Evolutionary conservation across 2,329 filamentous ascomycete species (phyloP), one percentile per base, ranked within the genome.

Genomic region (Tolypocladium inflatum): DNA sequence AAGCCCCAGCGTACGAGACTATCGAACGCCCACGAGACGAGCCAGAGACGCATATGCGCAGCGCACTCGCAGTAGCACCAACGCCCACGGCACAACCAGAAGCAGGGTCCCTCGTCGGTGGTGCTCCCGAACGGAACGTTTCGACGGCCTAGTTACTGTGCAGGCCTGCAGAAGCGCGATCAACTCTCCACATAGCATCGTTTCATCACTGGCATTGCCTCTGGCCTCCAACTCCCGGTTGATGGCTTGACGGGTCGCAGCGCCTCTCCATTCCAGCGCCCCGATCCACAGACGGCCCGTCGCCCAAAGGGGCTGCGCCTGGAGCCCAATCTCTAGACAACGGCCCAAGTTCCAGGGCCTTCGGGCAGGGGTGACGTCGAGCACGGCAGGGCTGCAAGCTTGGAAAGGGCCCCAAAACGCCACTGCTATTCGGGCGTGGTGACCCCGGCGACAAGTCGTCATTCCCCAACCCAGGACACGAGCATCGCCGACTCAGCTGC

Each of bases 381-480:
- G 5, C 30, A 35, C 26, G 26, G 48, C 30, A n/a, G 30, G 48
- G 30, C 35, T 21, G 4, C 30, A n/a, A 8, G 48, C 30, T 13
- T 51, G 52, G 15, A 54, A 39, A 19, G 13, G 30, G 48, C 30
- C 19, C 30, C 13, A 35, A 50, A 54, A 17, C 42, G 45, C 33
- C 51, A 39, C 55, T 57, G 55, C 43, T 48, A 48, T 53, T 23
- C 45, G 35, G 33, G 42, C 33, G 56, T 41, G 35, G 57, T 59
- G 55, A 58, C 54, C 54, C 60, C 58, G 58, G 56, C 56, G 57
- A 58, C 56, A 60, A 57, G 57, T 58, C 56, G 60, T 60, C 60
- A 60, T 61, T 60, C 55, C 56, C 50, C 55, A 56, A 55, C 54
- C 54, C 54, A 39, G 41, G 54, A 51, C 48, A 51, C 54, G 17